phyloP scores from a whole-genome alignment of 148 eudicot species.

The Rhododendron griersonianum region DNA sequence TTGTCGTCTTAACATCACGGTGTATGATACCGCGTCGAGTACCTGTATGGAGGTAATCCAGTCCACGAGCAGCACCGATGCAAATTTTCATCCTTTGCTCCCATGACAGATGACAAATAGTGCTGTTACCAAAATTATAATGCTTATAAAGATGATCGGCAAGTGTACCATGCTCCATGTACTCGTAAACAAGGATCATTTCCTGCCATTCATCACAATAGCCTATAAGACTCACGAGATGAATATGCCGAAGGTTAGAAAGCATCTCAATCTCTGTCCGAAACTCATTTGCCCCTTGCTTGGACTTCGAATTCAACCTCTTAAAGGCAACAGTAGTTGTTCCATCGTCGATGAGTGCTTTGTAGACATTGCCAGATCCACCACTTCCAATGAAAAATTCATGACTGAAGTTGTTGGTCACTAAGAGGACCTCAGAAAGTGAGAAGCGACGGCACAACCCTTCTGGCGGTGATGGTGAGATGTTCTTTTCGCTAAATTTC shows the following conservation, averaged over 20 bases:
- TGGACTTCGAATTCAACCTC: background rate
- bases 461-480: background rate
- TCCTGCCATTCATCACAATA: constrained; percentile 28
- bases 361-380: constrained; percentile 20
- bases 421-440: background rate
- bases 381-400: constrained; percentile 12
- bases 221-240: constrained; percentile 37
- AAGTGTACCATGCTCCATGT: constrained; percentile 27
- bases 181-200: constrained; percentile 20
- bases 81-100: background rate
- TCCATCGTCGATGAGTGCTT: background rate
- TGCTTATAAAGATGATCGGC: constrained; percentile 21
- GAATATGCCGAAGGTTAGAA: constrained; percentile 7
- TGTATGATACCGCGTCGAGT: constrained; percentile 4
- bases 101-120: background rate
- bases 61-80: background rate
- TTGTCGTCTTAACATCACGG: constrained; percentile 16
- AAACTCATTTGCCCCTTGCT: background rate
- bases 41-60: constrained; percentile 20
- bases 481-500: background rate
- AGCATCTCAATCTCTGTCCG: constrained; percentile 3
- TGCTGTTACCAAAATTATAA: too few relatives aligned
- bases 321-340: background rate
- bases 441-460: background rate
- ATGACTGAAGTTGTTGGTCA: background rate